Percentiles rank a stretch among this genome's conserved stretches.
Conservation (phyloP, 108 stramenopile genomes). For the Conticribra guillardii region DNA sequence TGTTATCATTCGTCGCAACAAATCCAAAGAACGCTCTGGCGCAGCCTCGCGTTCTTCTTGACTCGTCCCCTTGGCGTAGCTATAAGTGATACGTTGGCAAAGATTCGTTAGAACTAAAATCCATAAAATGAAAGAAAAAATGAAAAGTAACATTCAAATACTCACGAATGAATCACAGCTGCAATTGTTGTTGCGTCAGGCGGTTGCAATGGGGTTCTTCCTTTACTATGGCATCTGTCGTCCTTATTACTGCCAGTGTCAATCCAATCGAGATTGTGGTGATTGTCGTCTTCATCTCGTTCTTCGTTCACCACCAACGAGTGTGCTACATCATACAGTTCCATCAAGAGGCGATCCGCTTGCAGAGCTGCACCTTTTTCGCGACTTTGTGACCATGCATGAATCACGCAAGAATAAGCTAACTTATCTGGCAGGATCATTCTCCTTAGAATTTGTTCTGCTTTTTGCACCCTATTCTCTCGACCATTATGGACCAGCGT, state of each 20-base stretch:
- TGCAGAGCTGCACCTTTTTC: background rate
- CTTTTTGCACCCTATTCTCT: background rate
- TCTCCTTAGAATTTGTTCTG: background rate
- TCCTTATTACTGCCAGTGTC: no score
- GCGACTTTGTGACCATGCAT: background rate
- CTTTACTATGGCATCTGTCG: background rate
- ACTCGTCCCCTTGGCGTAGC: background rate
- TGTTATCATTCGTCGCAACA: constrained; percentile 6
- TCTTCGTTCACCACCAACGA: background rate
- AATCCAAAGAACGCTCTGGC: background rate
- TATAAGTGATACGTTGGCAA: background rate
- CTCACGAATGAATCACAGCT: background rate
- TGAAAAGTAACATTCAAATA: background rate
- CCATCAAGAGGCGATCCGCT: background rate
- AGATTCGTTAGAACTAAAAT: background rate
- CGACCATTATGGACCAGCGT: background rate
- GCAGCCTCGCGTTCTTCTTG: background rate
- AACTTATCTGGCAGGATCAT: background rate
- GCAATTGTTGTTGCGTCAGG: background rate
- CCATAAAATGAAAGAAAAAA: background rate
- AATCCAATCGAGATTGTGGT: background rate
- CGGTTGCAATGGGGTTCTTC: background rate
- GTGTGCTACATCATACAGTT: background rate
- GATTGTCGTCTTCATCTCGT: no score
- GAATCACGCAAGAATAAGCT: background rate